phyloP scores from a whole-genome alignment of 73 alveolate species.

The Paraurostyla sp. region DNA sequence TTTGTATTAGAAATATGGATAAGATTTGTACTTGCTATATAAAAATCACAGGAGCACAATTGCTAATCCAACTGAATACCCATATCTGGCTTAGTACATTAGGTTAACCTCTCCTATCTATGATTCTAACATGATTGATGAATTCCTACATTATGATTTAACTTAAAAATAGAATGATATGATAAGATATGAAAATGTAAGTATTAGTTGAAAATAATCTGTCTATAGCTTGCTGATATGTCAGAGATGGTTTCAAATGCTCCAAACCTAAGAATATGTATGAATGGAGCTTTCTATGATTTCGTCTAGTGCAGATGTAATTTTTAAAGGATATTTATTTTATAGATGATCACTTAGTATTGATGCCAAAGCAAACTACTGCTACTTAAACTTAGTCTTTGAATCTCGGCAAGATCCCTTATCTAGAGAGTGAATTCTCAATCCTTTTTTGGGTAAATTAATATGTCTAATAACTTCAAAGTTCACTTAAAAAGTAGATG shows the following conservation, averaged over 20 bases:
- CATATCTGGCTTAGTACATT: neutral
- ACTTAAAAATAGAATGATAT: neutral
- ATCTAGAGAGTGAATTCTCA: neutral
- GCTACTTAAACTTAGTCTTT: neutral
- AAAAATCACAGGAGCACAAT: neutral
- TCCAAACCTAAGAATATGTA: too few species aligned
- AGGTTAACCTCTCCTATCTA: neutral
- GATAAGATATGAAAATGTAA: neutral
- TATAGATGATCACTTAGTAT: neutral
- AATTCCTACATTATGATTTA: neutral
- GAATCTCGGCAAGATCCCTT: neutral
- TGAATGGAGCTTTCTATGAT: too few species aligned
- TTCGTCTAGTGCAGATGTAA: too few species aligned
- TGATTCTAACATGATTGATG: neutral
- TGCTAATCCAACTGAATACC: constrained; percentile 11
- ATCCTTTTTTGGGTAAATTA: neutral
- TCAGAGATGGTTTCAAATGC: too few species aligned
- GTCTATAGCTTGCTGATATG: neutral
- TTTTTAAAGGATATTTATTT: neutral
- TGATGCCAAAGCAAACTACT: neutral
- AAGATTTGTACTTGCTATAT: neutral
- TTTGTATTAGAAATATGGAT: neutral
- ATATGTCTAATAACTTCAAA: neutral
- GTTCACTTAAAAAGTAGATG: neutral
- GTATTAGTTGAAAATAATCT: neutral